Percentiles rank a stretch among this genome's conserved stretches.
Conservation (phyloP, 768 basidiomycete genomes). For the Rhodocollybia butyracea region DNA sequence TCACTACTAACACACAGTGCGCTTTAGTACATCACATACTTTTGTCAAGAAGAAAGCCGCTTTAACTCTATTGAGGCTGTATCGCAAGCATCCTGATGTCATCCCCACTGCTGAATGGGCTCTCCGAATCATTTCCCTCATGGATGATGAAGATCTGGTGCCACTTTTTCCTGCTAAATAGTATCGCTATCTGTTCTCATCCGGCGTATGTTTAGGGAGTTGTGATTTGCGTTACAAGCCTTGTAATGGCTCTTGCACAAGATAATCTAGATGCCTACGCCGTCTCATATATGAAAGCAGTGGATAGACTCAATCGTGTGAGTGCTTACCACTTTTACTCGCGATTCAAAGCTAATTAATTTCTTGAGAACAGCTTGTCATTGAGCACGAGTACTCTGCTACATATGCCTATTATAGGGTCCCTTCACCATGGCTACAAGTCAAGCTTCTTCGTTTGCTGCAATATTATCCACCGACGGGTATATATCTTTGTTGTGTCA, state of each 20-base stretch:
- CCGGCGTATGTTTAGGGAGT: constrained; percentile 63
- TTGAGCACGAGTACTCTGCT: constrained; percentile 84
- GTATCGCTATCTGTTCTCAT: constrained; percentile 4
- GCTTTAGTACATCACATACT: constrained; percentile 77
- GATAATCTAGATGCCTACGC: constrained; percentile 88
- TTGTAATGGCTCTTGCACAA: constrained; percentile 93
- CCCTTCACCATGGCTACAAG: constrained; percentile 96
- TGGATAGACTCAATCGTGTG: constrained; percentile 83
- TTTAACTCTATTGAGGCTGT: constrained; percentile 85
- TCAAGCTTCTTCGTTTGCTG: constrained; percentile 86
- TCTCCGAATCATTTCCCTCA: constrained; percentile 87
- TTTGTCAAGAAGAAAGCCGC: constrained; percentile 99
- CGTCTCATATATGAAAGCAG: constrained; percentile 93
- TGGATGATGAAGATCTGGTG: constrained; percentile 91
- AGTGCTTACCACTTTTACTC: constrained; percentile 17
- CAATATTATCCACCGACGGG: constrained; percentile 97
- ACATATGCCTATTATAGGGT: constrained; percentile 98
- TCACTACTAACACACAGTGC: constrained; percentile 10
- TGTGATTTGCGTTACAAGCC: constrained; percentile 87
- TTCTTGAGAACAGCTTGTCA: constrained; percentile 61
- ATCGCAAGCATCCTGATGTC: constrained; percentile 94
- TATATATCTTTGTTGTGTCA: constrained; percentile 29
- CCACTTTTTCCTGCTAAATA: not conserved
- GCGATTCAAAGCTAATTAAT: constrained; percentile 5
- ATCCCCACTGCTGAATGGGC: constrained; percentile 96